Base-by-base conservation (phyloP, 2,329 filamentous ascomycete genomes). In the Cladosporium cucumerinum region DNA sequence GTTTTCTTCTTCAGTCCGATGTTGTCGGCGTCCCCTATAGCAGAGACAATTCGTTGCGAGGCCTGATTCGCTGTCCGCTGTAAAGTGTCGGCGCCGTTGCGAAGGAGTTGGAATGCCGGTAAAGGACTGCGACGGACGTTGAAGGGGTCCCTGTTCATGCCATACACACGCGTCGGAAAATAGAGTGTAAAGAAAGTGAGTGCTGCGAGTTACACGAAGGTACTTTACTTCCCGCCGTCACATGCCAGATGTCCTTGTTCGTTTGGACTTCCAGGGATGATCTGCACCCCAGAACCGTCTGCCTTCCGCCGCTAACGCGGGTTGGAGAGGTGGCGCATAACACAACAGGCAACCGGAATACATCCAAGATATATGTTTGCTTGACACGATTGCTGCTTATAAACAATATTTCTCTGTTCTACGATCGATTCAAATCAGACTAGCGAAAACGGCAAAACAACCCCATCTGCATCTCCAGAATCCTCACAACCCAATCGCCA, bases 91-190 rank as follows among this genome's bases (percentile, higher is more conserved):
- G 65, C 66, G 64, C 66, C 65, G 64, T 57, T 63, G 16, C 66
- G 68, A 21, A 73, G 67, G 49, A 72, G 65, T 26, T 69, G 63
- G 28, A 66, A 61, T 28, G 70, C 71, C 34, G 70, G 67, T 26
- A 69, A 66, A 43, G 60, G 60, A 32, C 62, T 71, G 43, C 69
- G 68, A 70, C 79, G 79, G 68, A 81, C 71, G 70, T 78, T 79
- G 76, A 81, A 81, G 16, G 79, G 78, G 70, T 81, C 80, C 69
- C 79, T 75, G 76, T 80, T 78, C 79, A 81, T 80, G 51, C 68
- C 72, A 72, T 25, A 25, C 49, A 30, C 23, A 21, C 18, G 14
- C 12, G 16, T 21, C 26, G 39, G 54, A 6, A 39, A 52, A 18
- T 4, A 30, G 25, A 54, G 51, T 32, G 51, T 18, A 21, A 32